Conservation (phyloP, 1,139 yeast species). For the Lodderomyces margitis region DNA sequence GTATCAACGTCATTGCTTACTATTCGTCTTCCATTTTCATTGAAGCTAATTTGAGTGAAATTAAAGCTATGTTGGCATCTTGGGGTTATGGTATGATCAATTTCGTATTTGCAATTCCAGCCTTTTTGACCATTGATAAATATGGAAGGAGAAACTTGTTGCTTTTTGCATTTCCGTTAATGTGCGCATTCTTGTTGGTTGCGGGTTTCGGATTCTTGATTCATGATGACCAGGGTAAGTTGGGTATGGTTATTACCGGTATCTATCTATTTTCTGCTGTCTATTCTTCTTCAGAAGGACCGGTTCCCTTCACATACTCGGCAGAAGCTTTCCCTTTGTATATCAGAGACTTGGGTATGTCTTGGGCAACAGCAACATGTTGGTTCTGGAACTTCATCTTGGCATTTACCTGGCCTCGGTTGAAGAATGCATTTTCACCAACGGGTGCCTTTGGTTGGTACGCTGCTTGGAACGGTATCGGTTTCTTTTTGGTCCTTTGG, state of each 20-base stretch:
- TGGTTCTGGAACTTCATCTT: conserved; percentile 85
- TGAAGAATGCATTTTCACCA: conserved; percentile 61
- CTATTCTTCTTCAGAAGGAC: conserved; percentile 86
- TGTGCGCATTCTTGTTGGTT: conserved; percentile 63
- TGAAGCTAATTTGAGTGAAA: conserved; percentile 61
- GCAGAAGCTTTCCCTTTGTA: conserved; percentile 84
- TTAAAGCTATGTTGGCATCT: conserved; percentile 70
- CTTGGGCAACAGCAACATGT: conserved; percentile 78
- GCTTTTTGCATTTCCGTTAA: conserved; percentile 71
- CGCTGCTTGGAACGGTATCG: conserved; percentile 83
- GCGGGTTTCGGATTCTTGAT: conserved; percentile 81
- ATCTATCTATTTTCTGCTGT: conserved; percentile 71
- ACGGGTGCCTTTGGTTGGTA: conserved; percentile 90
- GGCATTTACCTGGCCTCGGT: conserved; percentile 72
- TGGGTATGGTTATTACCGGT: conserved; percentile 67
- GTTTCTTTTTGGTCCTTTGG: conserved; percentile 66
- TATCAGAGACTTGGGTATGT: conserved; percentile 83
- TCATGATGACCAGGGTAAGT: conserved; percentile 23
- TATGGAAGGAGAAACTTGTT: conserved; percentile 75
- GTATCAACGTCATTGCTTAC: conserved; percentile 85
- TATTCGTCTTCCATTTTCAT: conserved; percentile 73
- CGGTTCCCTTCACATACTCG: conserved; percentile 86
- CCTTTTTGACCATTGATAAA: conserved; percentile 75
- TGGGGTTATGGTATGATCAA: conserved; percentile 86
- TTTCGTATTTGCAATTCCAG: conserved; percentile 80